Evolutionary conservation across 139 green algal genomes (phyloP).

Genomic region (Chlorella vulgaris): DNA sequence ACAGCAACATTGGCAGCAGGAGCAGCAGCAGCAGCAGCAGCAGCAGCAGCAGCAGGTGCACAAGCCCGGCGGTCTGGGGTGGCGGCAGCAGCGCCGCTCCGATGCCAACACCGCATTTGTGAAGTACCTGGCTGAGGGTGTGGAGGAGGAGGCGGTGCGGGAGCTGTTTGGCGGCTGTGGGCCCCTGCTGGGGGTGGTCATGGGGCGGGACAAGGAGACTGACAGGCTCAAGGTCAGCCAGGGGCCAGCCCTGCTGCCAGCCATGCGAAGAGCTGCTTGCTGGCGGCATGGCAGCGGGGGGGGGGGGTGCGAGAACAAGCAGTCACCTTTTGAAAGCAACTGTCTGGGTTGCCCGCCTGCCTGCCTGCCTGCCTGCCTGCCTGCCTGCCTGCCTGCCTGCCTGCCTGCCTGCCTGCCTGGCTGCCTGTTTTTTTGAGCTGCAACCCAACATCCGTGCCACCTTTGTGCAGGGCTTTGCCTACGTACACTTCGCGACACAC

Average conservation of each 20-base stretch:
- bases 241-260: too few relatives aligned
- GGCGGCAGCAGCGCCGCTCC: conserved; percentile 30
- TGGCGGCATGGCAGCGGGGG: not conserved
- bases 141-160: conserved; percentile 47
- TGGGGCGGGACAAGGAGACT: conserved; percentile 51
- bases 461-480: conserved; percentile 74
- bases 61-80: not conserved
- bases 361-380: not conserved
- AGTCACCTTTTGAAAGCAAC: too few relatives aligned
- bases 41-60: not conserved
- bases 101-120: conserved; percentile 59
- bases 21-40: not conserved
- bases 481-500: conserved; percentile 74
- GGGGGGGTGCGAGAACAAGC: not conserved
- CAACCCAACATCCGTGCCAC: not conserved
- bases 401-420: not conserved
- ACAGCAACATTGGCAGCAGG: not conserved
- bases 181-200: conserved; percentile 53
- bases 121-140: conserved; percentile 43
- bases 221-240: conserved; percentile 38
- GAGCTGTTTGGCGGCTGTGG: conserved; percentile 60
- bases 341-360: not conserved
- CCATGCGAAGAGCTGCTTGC: not conserved
- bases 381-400: not conserved
- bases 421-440: not conserved